Evolutionary conservation across 306 rosid species (phyloP).

Genomic region (Pyrus pyrifolia): DNA sequence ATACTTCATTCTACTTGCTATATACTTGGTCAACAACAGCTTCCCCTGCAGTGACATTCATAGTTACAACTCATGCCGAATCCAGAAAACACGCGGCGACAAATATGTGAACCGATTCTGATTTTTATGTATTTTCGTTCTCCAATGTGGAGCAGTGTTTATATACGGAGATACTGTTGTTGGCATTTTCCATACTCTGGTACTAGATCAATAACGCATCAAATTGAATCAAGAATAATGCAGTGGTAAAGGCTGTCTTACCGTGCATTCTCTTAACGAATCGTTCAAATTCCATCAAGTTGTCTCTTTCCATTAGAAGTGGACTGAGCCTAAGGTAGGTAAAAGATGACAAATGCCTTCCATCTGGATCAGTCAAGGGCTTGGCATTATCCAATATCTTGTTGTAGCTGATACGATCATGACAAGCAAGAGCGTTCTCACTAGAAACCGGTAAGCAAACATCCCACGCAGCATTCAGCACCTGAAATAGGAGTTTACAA

Average conservation of each 20-base stretch:
- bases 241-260: conserved; percentile 13
- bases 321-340: conserved; percentile 78
- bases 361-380: conserved; percentile 79
- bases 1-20: conserved; percentile 13
- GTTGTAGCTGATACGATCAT: conserved; percentile 61
- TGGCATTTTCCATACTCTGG: neutral
- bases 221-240: neutral
- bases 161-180: neutral
- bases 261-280: conserved; percentile 97
- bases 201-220: neutral
- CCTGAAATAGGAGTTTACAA: conserved; percentile 40
- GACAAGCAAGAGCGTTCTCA: conserved; percentile 73
- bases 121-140: neutral
- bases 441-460: conserved; percentile 50
- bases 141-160: neutral
- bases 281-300: conserved; percentile 76
- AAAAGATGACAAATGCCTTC: conserved; percentile 70
- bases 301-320: conserved; percentile 67
- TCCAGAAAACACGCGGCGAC: neutral
- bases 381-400: conserved; percentile 76
- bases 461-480: conserved; percentile 89
- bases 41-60: conserved; percentile 37
- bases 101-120: neutral
- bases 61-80: neutral
- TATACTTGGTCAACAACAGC: conserved; percentile 28